A percentile compares a stretch with the other conserved stretches of the same genome.
Evolutionary conservation across 108 stramenopile species (phyloP).

Genomic region (Fragilariopsis cylindrus): DNA sequence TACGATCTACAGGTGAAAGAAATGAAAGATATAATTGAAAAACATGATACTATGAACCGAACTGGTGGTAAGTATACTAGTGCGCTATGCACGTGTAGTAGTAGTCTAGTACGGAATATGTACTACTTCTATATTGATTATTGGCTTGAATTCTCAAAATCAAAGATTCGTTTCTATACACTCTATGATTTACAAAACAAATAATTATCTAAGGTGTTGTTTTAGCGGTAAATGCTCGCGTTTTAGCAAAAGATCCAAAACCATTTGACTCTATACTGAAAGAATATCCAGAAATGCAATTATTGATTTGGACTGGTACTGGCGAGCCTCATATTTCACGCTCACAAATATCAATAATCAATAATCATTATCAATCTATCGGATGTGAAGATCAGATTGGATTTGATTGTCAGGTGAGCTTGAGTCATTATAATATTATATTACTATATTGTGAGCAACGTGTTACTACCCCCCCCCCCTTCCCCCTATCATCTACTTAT

Average conservation of each 20-base stretch:
- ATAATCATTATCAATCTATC: slow-evolving; percentile 14
- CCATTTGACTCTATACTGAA: slow-evolving; percentile 37
- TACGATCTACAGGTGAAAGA: slow-evolving; percentile 19
- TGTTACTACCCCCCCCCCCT: too few relatives aligned
- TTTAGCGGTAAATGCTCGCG: slow-evolving; percentile 56
- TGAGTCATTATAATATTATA: too few relatives aligned
- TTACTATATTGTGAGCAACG: too few relatives aligned
- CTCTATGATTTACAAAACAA: too few relatives aligned
- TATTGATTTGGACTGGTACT: slow-evolving; percentile 57
- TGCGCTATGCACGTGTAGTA: neutral
- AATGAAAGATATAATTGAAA: slow-evolving; percentile 33
- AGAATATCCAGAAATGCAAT: slow-evolving; percentile 28
- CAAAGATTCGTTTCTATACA: too few relatives aligned
- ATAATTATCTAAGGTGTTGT: slow-evolving; percentile 9
- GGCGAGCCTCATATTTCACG: slow-evolving; percentile 50
- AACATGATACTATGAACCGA: neutral
- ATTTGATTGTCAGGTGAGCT: slow-evolving; percentile 28
- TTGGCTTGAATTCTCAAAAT: slow-evolving; percentile 1
- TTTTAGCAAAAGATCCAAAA: slow-evolving; percentile 27
- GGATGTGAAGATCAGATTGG: slow-evolving; percentile 19
- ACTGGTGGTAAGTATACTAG: too few relatives aligned
- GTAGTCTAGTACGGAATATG: neutral
- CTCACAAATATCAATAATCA: slow-evolving; percentile 9
- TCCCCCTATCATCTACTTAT: too few relatives aligned
- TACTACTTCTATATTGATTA: neutral